phyloP scores from a whole-genome alignment of 257 asterid species.

The Solanum sitiens region DNA sequence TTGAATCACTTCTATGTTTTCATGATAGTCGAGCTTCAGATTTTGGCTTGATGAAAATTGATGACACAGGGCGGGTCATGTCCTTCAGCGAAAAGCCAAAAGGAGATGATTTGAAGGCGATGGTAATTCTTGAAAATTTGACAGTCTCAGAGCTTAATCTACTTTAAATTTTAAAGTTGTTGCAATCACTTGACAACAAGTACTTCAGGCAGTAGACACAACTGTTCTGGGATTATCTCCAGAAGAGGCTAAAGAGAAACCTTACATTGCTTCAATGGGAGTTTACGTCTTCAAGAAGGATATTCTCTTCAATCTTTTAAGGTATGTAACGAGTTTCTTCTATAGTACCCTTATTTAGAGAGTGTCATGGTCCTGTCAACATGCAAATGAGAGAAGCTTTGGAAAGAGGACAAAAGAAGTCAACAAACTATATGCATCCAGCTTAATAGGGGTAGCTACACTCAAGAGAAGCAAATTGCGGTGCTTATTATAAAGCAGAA shows the following conservation, averaged over 20 bases:
- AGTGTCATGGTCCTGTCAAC: not conserved
- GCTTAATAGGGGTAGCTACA: not conserved
- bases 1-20: constrained; percentile 13
- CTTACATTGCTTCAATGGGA: constrained; percentile 98
- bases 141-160: not conserved
- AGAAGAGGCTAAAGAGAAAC: constrained; percentile 84
- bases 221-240: constrained; percentile 72
- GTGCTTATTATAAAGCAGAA: not conserved
- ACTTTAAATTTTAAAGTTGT: not conserved
- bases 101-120: constrained; percentile 75
- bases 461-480: not conserved
- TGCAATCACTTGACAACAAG: constrained; percentile 1
- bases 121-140: constrained; percentile 38
- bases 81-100: constrained; percentile 80
- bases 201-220: constrained; percentile 84
- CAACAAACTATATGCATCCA: not conserved
- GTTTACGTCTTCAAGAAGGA: constrained; percentile 95
- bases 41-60: constrained; percentile 90
- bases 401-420: not conserved
- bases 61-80: constrained; percentile 64
- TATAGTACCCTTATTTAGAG: not conserved
- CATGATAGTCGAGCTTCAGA: constrained; percentile 91
- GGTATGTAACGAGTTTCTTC: constrained; percentile 23
- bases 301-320: constrained; percentile 74
- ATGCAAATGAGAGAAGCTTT: not conserved